Evolutionary conservation across 768 basidiomycete species (phyloP), one percentile per base, ranked within the genome.

Genomic region (Russula sp.): DNA sequence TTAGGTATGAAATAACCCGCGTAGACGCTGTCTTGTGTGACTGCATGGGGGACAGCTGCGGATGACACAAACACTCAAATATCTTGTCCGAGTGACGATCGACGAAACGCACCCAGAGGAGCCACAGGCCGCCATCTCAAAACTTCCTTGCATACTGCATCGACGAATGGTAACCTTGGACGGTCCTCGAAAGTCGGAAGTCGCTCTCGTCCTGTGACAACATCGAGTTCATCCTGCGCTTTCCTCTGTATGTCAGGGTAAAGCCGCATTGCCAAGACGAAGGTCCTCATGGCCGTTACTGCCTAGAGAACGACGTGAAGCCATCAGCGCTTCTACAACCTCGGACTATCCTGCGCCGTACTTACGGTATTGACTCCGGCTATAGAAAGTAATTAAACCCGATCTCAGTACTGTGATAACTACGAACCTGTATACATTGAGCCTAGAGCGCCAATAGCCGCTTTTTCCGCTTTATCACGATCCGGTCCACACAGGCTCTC

Each of bases 171-270:
- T n/a, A 71, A 47, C 13, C 54, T 52, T 0, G 58, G 52, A 31
- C 59, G 48, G 45, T 71, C 71, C 2, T 64, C 62, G 7, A 67
- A 52, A 1, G 57, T 66, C 1, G 71, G 70, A n/a, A 71, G 60
- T 11, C 63, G 55, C 37, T 63, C 56, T 32, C 56, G 20, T 7
- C 68, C 70, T 0, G 67, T 45, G 9, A 71, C 63, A 31, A 44
- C 37, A 56, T 71, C 70, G 7, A 72, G 50, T 57, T 72, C 68
- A 4, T 57, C 62, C 16, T 63, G 69, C 3, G 63, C 70, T 32
- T 47, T 61, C 22, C 16, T 42, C 39, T 68, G 68, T 9, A 66
- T 56, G 6, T 66, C 59, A 1, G 68, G 69, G 48, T 67, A 16
- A 3, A 68, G 58, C 8, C 54, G 37, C 64, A 65, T 62, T 1